A percentile compares a stretch with the other conserved stretches of the same genome.
These are phyloP conservation scores for Pelargonium cotyledonis DNA, from an alignment of 441 rosid genomes.

Conservation along the genomic window DNA sequence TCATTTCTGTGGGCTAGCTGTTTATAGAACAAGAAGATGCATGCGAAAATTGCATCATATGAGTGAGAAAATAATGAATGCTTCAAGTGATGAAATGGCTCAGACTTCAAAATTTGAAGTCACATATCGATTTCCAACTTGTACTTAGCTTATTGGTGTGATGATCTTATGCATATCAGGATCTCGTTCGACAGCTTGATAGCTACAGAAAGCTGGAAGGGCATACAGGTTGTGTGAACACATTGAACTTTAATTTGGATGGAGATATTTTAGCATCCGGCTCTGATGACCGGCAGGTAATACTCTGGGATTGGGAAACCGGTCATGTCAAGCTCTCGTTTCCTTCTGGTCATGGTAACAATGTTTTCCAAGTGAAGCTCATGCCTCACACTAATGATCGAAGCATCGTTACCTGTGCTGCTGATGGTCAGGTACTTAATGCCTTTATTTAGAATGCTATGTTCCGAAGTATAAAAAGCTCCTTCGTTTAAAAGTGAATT, in stretches of 20 bases:
- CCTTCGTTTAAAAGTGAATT: no score
- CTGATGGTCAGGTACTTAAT: conserved; percentile 72
- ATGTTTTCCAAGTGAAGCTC: conserved; percentile 81
- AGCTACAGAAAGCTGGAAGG: conserved; percentile 54
- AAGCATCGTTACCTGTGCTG: conserved; percentile 88
- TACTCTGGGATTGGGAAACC: conserved; percentile 86
- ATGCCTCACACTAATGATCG: conserved; percentile 78
- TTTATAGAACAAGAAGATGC: no score
- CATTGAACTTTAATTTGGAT: conserved; percentile 52
- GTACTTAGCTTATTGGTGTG: no score
- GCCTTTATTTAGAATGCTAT: background rate
- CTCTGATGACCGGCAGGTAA: conserved; percentile 67
- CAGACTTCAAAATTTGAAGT: no score
- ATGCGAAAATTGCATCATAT: no score
- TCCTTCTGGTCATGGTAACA: conserved; percentile 58
- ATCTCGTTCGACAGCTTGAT: conserved; percentile 65
- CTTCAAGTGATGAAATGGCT: no score
- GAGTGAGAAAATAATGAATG: no score
- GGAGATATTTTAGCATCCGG: conserved; percentile 71
- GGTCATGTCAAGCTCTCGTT: conserved; percentile 60
- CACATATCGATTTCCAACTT: no score
- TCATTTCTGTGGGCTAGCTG: no score
- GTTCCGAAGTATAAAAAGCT: background rate
- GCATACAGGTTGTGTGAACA: conserved; percentile 84
- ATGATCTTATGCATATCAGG: conserved; percentile 31